Percentiles rank a stretch among this genome's conserved stretches.
phyloP scores from a whole-genome alignment of 2,329 filamentous ascomycete genomes.

The Nemania abortiva region DNA sequence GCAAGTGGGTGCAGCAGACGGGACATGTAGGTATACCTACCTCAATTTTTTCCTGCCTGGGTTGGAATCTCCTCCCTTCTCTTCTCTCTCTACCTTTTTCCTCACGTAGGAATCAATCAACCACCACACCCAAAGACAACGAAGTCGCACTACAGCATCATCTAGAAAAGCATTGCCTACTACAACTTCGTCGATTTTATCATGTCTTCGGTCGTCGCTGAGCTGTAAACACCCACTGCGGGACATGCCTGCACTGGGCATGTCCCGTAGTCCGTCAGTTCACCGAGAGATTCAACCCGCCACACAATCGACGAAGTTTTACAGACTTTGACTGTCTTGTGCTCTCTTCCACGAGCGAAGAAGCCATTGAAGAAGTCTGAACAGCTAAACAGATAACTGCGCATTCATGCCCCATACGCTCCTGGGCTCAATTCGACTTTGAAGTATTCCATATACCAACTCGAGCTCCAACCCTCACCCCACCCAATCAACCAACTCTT shows the following conservation, averaged over 20 bases:
- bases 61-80: conserved; percentile 41
- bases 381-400: conserved; percentile 49
- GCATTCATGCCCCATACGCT: conserved; percentile 43
- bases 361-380: conserved; percentile 49
- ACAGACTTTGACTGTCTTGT: conserved; percentile 65
- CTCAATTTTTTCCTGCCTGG: conserved; percentile 48
- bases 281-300: conserved; percentile 77
- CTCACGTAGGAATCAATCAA: conserved; percentile 53
- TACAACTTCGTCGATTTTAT: conserved; percentile 76
- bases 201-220: conserved; percentile 83
- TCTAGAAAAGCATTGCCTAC: conserved; percentile 46
- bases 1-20: conserved; percentile 29
- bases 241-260: conserved; percentile 67
- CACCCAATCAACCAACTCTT: background rate
- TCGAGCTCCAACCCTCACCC: conserved; percentile 28
- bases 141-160: conserved; percentile 69
- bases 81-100: conserved; percentile 50
- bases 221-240: conserved; percentile 93
- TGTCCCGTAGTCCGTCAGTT: conserved; percentile 88
- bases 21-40: conserved; percentile 39
- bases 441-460: conserved; percentile 14
- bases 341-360: conserved; percentile 44
- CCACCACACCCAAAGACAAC: conserved; percentile 67
- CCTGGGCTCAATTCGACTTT: conserved; percentile 31
- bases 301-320: conserved; percentile 73